Conservation (phyloP, 2,329 filamentous ascomycete genomes). For the Colletotrichum orbiculare region DNA sequence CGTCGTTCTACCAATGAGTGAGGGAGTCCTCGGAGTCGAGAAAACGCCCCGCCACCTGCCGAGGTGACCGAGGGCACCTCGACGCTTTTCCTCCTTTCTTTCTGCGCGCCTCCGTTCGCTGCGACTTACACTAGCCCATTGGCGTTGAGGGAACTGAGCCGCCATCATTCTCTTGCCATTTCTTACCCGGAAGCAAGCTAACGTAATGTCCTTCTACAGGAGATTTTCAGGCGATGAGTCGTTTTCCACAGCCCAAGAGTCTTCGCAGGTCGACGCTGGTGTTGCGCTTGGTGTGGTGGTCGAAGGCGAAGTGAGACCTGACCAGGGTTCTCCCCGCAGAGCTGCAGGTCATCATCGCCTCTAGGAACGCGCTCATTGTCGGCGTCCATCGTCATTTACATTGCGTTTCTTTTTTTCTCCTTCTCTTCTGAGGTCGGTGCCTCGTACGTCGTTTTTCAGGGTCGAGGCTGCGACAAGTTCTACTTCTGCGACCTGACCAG, state of each 20-base stretch:
- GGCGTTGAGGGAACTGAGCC: neutral
- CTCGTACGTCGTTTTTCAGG: slow-evolving; percentile 20
- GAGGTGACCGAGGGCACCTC: neutral
- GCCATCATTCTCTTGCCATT: neutral
- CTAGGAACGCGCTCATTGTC: slow-evolving; percentile 31
- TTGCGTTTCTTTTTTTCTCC: slow-evolving; percentile 31
- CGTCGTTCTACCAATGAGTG: slow-evolving; percentile 21
- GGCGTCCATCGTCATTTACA: slow-evolving; percentile 33
- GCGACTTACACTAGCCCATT: no score
- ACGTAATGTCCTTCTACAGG: slow-evolving; percentile 27
- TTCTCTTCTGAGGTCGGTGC: slow-evolving; percentile 14
- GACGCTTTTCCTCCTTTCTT: slow-evolving; percentile 11
- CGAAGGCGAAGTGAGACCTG: slow-evolving; percentile 34
- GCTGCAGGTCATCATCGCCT: slow-evolving; percentile 37
- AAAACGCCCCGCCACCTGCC: slow-evolving; percentile 20
- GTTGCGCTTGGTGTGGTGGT: slow-evolving; percentile 38
- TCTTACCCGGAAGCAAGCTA: slow-evolving; percentile 23
- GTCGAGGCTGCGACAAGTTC: slow-evolving; percentile 33
- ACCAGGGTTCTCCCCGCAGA: slow-evolving; percentile 25
- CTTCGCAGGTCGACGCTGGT: slow-evolving; percentile 36
- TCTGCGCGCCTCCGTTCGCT: slow-evolving; percentile 2
- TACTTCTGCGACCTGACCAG: slow-evolving; percentile 29
- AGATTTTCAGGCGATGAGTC: slow-evolving; percentile 39
- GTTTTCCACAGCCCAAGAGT: slow-evolving; percentile 29
- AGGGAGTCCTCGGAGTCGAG: neutral